Percentiles rank a stretch among this genome's conserved stretches.
Conservation (phyloP, 441 rosid species). For the Eutrema salsugineum region DNA sequence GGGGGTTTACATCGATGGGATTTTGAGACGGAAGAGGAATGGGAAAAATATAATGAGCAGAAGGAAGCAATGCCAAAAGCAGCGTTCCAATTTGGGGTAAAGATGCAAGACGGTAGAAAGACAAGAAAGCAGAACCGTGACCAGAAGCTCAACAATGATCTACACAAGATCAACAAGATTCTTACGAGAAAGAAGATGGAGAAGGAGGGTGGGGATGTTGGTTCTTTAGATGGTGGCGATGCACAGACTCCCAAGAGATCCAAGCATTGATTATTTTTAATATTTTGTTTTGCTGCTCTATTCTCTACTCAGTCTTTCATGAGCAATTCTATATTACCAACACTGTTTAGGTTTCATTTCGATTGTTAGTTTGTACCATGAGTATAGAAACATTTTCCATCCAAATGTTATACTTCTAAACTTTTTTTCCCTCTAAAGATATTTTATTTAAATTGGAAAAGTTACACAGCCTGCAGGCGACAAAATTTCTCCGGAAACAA, state of each 20-base stretch:
- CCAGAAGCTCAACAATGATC: slow-evolving; percentile 86
- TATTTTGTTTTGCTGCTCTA: background rate
- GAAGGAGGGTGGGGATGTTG: slow-evolving; percentile 51
- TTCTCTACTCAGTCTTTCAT: background rate
- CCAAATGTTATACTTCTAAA: too few relatives aligned
- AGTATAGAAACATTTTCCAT: too few relatives aligned
- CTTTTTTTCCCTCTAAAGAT: too few relatives aligned
- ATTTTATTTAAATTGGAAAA: too few relatives aligned
- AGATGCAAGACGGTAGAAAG: slow-evolving; percentile 98
- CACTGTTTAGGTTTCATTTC: background rate
- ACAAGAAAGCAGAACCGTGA: slow-evolving; percentile 93
- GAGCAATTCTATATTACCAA: background rate
- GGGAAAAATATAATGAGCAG: slow-evolving; percentile 95
- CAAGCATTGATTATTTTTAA: background rate
- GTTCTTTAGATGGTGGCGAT: slow-evolving; percentile 53
- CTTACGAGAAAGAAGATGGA: slow-evolving; percentile 85
- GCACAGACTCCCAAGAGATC: slow-evolving; percentile 59
- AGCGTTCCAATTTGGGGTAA: slow-evolving; percentile 95
- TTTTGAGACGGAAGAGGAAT: slow-evolving; percentile 92
- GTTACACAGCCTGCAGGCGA: too few relatives aligned
- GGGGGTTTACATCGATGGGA: slow-evolving; percentile 97
- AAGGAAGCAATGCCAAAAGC: slow-evolving; percentile 99
- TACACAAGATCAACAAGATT: slow-evolving; percentile 86
- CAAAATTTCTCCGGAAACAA: too few relatives aligned
- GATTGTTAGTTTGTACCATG: background rate